phyloP scores from a whole-genome alignment of 1,139 yeast genomes.

The Entelexis sorbosivorans region DNA sequence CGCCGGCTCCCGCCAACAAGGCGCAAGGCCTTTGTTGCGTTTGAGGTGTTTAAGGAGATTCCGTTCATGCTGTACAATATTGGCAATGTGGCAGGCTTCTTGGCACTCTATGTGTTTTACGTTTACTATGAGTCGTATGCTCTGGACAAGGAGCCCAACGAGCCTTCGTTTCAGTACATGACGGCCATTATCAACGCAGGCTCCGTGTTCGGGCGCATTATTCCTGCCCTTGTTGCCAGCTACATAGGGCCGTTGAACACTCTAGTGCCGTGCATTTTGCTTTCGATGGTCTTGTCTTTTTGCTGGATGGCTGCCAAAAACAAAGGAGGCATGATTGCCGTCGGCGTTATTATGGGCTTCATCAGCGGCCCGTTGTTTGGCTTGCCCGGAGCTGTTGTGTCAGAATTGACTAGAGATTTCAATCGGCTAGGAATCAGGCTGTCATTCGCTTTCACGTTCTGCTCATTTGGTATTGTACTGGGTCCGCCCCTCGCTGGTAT shows the following conservation, averaged over 20 bases:
- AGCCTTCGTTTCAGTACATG: constrained; percentile 26
- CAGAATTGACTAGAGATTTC: constrained; percentile 43
- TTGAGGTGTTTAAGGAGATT: constrained; percentile 27
- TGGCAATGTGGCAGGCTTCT: constrained; percentile 29
- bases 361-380: constrained; percentile 39
- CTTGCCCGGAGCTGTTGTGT: constrained; percentile 35
- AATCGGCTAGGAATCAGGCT: constrained; percentile 37
- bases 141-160: constrained; percentile 22
- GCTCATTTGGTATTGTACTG: constrained; percentile 43
- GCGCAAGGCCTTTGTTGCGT: constrained; percentile 27
- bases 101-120: constrained; percentile 31
- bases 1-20: constrained; percentile 29
- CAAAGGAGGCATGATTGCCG: constrained; percentile 20
- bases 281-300: constrained; percentile 26
- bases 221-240: constrained; percentile 42
- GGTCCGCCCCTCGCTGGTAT: constrained; percentile 45
- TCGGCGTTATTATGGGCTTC: constrained; percentile 41
- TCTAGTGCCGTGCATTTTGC: constrained; percentile 28
- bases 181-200: constrained; percentile 45
- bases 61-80: constrained; percentile 27
- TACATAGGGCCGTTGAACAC: constrained; percentile 39
- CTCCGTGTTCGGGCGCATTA: constrained; percentile 41
- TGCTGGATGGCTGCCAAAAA: constrained; percentile 34
- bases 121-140: constrained; percentile 32
- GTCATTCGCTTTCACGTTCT: constrained; percentile 50